Conservation (phyloP, 2,329 filamentous ascomycete genomes). For the Aspergillus intermedius region DNA sequence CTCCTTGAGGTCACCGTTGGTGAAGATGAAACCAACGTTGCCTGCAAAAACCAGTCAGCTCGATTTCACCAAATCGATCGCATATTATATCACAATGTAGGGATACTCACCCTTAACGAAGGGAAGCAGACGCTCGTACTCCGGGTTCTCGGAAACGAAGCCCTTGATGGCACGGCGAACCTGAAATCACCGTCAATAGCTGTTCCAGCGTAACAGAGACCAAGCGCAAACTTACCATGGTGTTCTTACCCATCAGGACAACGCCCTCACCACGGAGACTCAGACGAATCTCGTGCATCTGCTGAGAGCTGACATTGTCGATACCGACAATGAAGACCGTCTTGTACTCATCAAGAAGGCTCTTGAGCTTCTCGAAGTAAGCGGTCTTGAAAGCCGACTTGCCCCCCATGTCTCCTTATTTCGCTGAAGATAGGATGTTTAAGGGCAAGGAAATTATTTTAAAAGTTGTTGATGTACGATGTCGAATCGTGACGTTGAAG, state of each 20-base stretch:
- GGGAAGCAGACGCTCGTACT: constrained; percentile 97
- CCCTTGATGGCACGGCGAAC: constrained; percentile 96
- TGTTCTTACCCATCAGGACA: constrained; percentile 99
- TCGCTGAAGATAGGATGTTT: constrained; percentile 94
- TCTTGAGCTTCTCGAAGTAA: constrained; percentile 99
- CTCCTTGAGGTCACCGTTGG: constrained; percentile 88
- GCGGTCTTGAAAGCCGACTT: constrained; percentile 86
- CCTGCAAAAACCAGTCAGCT: constrained; percentile 36
- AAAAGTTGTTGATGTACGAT: constrained; percentile 21
- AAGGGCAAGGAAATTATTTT: constrained; percentile 63
- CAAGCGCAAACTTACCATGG: constrained; percentile 64
- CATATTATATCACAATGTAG: background rate
- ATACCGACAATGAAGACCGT: constrained; percentile 96
- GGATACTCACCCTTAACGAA: constrained; percentile 65
- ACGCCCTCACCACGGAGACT: constrained; percentile 85
- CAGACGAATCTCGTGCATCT: constrained; percentile 99
- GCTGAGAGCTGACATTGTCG: constrained; percentile 99
- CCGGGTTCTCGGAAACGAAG: constrained; percentile 81
- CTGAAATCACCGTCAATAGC: constrained; percentile 37
- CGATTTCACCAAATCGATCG: background rate
- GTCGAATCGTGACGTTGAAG: constrained; percentile 19
- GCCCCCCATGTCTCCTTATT: constrained; percentile 98
- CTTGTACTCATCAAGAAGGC: constrained; percentile 90
- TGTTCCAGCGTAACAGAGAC: background rate
- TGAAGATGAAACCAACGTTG: constrained; percentile 99